Evolutionary conservation across 495 filamentous ascomycete species (phyloP).

Genomic region (Pseudoneurospora amorphoporcata): DNA sequence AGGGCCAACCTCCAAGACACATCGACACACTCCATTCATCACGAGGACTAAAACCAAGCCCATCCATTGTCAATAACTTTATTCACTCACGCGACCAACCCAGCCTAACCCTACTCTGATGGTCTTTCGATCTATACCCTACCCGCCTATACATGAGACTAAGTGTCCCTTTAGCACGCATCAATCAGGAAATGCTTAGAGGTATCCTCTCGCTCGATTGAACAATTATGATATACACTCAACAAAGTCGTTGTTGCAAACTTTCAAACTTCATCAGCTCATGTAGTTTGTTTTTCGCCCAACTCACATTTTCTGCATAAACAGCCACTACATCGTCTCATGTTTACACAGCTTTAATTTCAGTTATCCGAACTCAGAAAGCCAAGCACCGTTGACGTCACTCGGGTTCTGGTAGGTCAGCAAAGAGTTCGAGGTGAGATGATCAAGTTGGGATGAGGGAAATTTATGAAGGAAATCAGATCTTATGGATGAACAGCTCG

Average conservation of each 20-base stretch:
- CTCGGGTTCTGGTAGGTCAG: background rate
- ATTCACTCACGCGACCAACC: background rate
- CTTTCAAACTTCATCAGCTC: background rate
- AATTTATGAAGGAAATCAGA: no score
- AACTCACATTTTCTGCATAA: background rate
- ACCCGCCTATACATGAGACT: background rate
- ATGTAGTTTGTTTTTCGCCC: background rate
- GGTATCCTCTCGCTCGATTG: background rate
- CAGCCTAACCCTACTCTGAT: background rate
- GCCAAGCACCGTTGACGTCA: background rate
- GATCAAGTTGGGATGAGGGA: no score
- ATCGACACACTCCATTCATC: background rate
- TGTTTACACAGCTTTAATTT: background rate
- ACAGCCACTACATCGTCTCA: background rate
- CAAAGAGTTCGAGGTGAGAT: background rate
- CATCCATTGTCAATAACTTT: background rate
- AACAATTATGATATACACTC: background rate
- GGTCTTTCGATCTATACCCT: background rate
- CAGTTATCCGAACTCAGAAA: background rate
- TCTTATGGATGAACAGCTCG: no score
- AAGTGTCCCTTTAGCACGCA: background rate
- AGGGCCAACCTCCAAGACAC: background rate
- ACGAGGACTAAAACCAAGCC: background rate
- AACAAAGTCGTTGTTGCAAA: background rate
- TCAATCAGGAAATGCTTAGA: background rate